phyloP scores from a whole-genome alignment of 805 yeast genomes.

The Blastobotrys parvus region DNA sequence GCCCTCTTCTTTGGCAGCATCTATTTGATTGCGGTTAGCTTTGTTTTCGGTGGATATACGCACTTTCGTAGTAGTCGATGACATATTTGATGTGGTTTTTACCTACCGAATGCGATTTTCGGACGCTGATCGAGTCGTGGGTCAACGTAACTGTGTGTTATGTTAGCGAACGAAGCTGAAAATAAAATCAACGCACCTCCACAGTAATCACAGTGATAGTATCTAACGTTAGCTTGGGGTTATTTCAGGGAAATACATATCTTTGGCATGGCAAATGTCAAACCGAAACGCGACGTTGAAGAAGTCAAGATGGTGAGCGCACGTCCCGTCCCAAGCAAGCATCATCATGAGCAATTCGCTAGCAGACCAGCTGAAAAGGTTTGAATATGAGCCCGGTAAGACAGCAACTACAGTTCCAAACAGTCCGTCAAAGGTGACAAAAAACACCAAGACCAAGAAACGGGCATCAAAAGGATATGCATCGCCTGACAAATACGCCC shows the following conservation, averaged over 20 bases:
- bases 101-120: slow-evolving; percentile 73
- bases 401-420: not conserved
- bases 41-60: slow-evolving; percentile 10
- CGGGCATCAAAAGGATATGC: slow-evolving; percentile 1
- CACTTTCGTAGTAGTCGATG: slow-evolving; percentile 63
- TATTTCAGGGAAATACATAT: slow-evolving; percentile 15
- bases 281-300: no score
- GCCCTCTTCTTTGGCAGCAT: slow-evolving; percentile 14
- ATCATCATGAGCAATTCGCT: no score
- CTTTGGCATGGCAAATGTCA: slow-evolving; percentile 20
- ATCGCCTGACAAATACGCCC: slow-evolving; percentile 3
- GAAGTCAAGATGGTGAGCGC: no score
- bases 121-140: slow-evolving; percentile 80
- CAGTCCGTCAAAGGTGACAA: not conserved
- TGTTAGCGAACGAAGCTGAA: slow-evolving; percentile 7
- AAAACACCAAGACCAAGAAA: not conserved
- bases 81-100: slow-evolving; percentile 64
- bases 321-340: no score
- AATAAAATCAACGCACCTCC: slow-evolving; percentile 43
- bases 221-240: not conserved
- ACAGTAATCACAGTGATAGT: slow-evolving; percentile 64
- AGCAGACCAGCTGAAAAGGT: not conserved
- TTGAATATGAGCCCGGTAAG: not conserved
- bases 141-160: slow-evolving; percentile 68
- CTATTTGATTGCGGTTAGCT: slow-evolving; percentile 4